Evolutionary conservation across 78 protist species (phyloP), one percentile per base, ranked within the genome.

Genomic region (Monocercomonoides exilis): DNA sequence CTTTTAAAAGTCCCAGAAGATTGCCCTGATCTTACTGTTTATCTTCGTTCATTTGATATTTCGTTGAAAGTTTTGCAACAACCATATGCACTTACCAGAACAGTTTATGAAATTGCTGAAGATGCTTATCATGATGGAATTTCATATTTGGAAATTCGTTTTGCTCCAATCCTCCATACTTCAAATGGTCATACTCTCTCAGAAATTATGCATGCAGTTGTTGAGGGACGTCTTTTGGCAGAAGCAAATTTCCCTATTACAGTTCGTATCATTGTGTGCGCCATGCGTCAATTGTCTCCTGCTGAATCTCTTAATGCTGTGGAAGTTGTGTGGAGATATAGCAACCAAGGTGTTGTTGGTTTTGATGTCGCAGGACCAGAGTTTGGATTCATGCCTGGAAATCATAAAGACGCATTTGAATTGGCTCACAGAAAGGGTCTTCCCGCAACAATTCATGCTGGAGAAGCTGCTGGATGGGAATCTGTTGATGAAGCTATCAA

Each of bases 321-420:
- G 1, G 93, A 92, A 33, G 79, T 93, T 84, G 93, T 92, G n/a
- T 90, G 92, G 90, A 4, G 94, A 38, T 93, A 92, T 45, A 43
- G 89, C n/a, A 38, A 85, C 80, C 44, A 79, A 4, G 93, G 93
- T 29, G 93, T 92, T 0, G 88, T 81, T 41, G 95, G 85, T 2
- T 93, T 93, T 77, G 96, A 94, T 81, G 44, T 93, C 41, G 95
- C 95, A 35, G 96, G 96, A 33, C 91, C 94, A 34, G 95, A 93
- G 63, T 34, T 81, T n/a, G 94, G 94, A 64, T 80, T 86, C 11
- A 6, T 90, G n/a, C 46, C 92, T 32, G 34, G 46, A 38, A 6
- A 38, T 43, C 92, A 91, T 87, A 46, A 54, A 34, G 91, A 63
- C 46, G 94, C 96, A 41, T 87, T 93, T 32, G 87, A 54, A 32